Evolutionary conservation across 768 basidiomycete species (phyloP), one percentile per base, ranked within the genome.

Genomic region (Amanita rubescens): DNA sequence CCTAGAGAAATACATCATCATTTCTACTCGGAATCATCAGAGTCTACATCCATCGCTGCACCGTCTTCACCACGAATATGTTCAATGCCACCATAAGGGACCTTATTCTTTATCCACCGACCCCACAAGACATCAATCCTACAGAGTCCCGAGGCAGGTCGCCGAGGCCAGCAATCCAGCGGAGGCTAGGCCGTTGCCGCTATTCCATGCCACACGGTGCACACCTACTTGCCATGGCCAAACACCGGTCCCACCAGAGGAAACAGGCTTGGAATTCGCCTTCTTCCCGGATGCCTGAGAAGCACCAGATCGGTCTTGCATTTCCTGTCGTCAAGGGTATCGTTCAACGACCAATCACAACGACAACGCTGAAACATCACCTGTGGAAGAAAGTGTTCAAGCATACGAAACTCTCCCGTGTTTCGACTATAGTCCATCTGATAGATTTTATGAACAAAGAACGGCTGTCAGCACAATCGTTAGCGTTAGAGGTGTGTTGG

Each of bases 381-480:
- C 68, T 84, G 80, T 1, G 94, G 90, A 6, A 87, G 66, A 59
- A 95, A 84, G 20, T 81, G 79, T 54, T 98, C 95, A n/a, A 94
- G 69, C 84, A 97, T 91, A 20, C 94, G 76, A 63, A 80, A 93
- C 55, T 90, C 81, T 19, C 81, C 80, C 0, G 79, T 80, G 6
- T 75, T 79, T 37, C 86, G 82, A 59, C 82, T 92, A 61, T 90
- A 92, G 67, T 98, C 95, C 49, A 98, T 75, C 62, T 90, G 88
- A 61, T 82, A 96, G 15, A 95, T 75, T 65, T 81, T 84, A 65
- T 90, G 85, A 14, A 82, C 74, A 57, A 91, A 81, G 61, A 88
- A 85, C 0, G 88, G 85, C 86, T 90, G 56, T 5, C 19, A 46
- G 50, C 17, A 39, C 32, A 58, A 54, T 38, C 15, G 11, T 50